phyloP scores from a whole-genome alignment of 1,284 basidiomycete genomes.

The Schizophyllum commune region DNA sequence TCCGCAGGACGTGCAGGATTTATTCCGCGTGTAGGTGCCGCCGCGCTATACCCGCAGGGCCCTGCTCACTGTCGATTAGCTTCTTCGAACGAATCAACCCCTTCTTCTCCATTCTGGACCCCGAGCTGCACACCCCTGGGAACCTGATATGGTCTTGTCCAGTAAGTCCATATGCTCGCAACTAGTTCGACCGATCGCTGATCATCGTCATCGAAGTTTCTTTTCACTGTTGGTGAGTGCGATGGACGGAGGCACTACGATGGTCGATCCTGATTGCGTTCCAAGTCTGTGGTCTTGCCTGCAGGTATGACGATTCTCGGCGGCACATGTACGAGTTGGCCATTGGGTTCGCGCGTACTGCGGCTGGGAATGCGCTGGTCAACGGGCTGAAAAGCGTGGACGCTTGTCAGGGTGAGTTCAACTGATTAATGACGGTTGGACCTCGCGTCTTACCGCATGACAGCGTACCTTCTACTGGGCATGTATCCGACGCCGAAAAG shows the following conservation, averaged over 20 bases:
- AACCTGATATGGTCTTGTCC: conserved; percentile 41
- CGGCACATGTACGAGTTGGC: conserved; percentile 39
- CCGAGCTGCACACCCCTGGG: conserved; percentile 42
- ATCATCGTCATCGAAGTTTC: conserved; percentile 21
- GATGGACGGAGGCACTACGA: not conserved
- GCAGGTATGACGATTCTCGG: conserved; percentile 35
- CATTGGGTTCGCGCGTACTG: conserved; percentile 45
- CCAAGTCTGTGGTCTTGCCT: conserved; percentile 45
- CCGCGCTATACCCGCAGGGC: not conserved
- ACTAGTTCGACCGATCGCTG: not conserved
- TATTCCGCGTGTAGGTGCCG: conserved; percentile 47
- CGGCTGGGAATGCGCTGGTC: conserved; percentile 42
- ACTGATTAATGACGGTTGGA: conserved; percentile 18
- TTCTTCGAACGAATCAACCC: conserved; percentile 52
- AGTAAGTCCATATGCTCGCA: not conserved
- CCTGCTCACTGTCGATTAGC: conserved; percentile 20
- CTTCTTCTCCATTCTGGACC: conserved; percentile 49
- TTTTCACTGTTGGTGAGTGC: conserved; percentile 54
- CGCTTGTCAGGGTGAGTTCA: conserved; percentile 44
- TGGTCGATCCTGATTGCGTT: not conserved
- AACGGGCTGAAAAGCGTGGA: conserved; percentile 43
- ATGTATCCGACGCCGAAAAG: conserved; percentile 48
- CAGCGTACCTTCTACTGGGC: conserved; percentile 29
- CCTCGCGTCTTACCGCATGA: not conserved
- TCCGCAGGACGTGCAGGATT: conserved; percentile 48